phyloP scores from a whole-genome alignment of 2,329 filamentous ascomycete genomes.

The Didymella sp. region DNA sequence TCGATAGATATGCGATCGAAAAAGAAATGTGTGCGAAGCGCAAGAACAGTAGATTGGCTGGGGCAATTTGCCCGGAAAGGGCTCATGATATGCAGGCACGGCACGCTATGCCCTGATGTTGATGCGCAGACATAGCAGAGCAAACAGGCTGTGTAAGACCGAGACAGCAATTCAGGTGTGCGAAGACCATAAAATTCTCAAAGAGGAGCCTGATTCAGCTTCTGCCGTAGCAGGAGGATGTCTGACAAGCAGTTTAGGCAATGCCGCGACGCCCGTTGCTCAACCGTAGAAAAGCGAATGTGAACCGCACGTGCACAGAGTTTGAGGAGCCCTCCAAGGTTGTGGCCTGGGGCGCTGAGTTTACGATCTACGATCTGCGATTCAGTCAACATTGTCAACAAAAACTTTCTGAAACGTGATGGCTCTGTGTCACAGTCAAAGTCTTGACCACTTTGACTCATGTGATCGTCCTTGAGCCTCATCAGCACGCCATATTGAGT shows the following conservation, averaged over 20 bases:
- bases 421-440: neutral
- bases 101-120: neutral
- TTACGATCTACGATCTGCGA: neutral
- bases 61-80: neutral
- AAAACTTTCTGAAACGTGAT: neutral
- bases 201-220: neutral
- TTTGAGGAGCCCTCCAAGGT: neutral
- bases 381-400: conserved; percentile 4
- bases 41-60: neutral
- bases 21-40: neutral
- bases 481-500: conserved; percentile 10
- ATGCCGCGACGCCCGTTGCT: conserved; percentile 5
- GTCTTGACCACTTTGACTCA: conserved; percentile 5
- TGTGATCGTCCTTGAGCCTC: conserved; percentile 8
- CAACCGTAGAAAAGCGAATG: neutral
- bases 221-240: neutral
- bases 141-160: neutral
- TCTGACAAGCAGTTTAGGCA: neutral
- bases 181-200: neutral
- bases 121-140: neutral
- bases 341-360: neutral
- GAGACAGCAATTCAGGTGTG: neutral
- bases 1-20: neutral
- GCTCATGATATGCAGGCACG: neutral
- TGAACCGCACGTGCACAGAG: conserved; percentile 5